phyloP scores from a whole-genome alignment of 1,139 yeast genomes.

The Geotrichum klebahnii region DNA sequence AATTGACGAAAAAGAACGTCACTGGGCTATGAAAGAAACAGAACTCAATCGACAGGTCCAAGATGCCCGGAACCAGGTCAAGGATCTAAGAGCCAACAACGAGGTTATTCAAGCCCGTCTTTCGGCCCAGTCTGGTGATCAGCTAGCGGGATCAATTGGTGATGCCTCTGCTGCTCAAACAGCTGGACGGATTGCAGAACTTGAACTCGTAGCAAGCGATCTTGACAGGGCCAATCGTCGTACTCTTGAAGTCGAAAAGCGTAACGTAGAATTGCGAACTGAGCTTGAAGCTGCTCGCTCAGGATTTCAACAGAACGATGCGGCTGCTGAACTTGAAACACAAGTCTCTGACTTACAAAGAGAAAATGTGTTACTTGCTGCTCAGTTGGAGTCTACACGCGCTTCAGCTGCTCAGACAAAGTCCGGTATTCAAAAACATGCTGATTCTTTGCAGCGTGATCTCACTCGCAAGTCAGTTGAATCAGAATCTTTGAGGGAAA shows the following conservation, averaged over 20 bases:
- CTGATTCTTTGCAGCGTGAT: slow-evolving; percentile 47
- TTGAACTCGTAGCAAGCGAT: slow-evolving; percentile 68
- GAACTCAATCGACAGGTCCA: slow-evolving; percentile 49
- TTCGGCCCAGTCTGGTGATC: slow-evolving; percentile 28
- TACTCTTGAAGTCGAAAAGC: slow-evolving; percentile 64
- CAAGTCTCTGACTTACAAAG: slow-evolving; percentile 41
- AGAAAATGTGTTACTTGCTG: slow-evolving; percentile 56
- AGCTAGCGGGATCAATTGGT: slow-evolving; percentile 24
- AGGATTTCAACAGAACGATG: slow-evolving; percentile 48
- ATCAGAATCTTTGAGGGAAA: slow-evolving; percentile 47
- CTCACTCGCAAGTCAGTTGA: slow-evolving; percentile 49
- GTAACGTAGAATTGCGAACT: slow-evolving; percentile 70
- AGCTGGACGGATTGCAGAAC: slow-evolving; percentile 44
- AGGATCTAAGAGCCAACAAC: slow-evolving; percentile 34
- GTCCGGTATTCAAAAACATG: slow-evolving; percentile 34
- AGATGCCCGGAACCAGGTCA: slow-evolving; percentile 33
- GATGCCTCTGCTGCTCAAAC: slow-evolving; percentile 28
- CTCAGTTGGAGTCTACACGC: slow-evolving; percentile 49
- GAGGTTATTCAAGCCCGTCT: slow-evolving; percentile 33
- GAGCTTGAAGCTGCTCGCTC: slow-evolving; percentile 55
- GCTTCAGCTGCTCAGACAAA: slow-evolving; percentile 25
- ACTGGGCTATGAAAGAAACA: slow-evolving; percentile 45
- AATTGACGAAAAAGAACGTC: slow-evolving; percentile 44
- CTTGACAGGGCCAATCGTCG: slow-evolving; percentile 68
- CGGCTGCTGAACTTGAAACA: slow-evolving; percentile 39